phyloP scores from a whole-genome alignment of 1,284 basidiomycete genomes.

The Pseudozyma tsukubaensis region DNA sequence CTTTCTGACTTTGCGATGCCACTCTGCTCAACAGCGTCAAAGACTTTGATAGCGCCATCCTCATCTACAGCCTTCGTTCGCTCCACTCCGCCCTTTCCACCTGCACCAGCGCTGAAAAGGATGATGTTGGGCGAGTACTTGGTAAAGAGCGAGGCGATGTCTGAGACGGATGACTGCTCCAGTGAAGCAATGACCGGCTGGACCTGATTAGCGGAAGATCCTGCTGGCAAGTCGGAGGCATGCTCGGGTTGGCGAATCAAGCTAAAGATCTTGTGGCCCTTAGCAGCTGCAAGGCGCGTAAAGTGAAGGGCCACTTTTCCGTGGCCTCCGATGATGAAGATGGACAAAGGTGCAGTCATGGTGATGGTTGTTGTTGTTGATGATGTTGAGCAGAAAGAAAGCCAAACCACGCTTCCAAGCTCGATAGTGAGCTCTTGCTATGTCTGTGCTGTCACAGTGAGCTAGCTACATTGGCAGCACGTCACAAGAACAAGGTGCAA shows the following conservation, averaged over 20 bases:
- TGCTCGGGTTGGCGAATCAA: constrained; percentile 55
- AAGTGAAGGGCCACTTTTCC: constrained; percentile 59
- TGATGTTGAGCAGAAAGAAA: not conserved
- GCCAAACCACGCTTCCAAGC: no score
- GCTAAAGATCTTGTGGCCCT: constrained; percentile 52
- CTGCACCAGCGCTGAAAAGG: constrained; percentile 78
- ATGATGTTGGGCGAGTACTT: constrained; percentile 73
- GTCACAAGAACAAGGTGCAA: constrained; percentile 9
- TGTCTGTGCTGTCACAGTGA: not conserved
- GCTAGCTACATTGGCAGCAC: not conserved
- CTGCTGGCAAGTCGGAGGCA: constrained; percentile 45
- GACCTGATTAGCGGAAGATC: constrained; percentile 64
- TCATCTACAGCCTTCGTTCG: constrained; percentile 78
- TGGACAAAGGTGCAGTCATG: constrained; percentile 29
- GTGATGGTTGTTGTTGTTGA: constrained; percentile 21
- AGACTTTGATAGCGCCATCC: constrained; percentile 79
- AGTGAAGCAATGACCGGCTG: constrained; percentile 75
- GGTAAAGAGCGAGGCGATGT: constrained; percentile 73
- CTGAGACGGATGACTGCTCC: constrained; percentile 73
- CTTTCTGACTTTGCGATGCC: constrained; percentile 69
- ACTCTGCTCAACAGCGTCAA: constrained; percentile 77
- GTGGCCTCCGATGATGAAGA: constrained; percentile 58
- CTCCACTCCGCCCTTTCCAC: constrained; percentile 76
- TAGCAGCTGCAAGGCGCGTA: constrained; percentile 44
- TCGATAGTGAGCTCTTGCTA: no score